Base-by-base conservation (phyloP, 495 filamentous ascomycete genomes). In the Coniosporium apollinis region DNA sequence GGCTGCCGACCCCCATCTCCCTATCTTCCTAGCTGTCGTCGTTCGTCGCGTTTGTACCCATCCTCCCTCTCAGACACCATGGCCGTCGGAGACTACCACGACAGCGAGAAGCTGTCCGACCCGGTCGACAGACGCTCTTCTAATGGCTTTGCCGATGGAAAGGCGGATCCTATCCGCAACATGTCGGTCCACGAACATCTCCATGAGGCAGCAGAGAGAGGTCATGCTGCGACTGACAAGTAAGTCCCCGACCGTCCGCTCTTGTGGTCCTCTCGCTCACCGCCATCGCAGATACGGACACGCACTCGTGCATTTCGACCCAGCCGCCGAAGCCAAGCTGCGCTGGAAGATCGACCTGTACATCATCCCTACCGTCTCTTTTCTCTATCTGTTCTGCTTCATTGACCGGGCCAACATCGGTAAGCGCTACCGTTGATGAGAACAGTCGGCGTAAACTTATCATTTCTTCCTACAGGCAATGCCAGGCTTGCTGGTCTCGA, bases 171-270 rank as follows among this genome's bases (percentile, higher is more conserved):
- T 13, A 13, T 13, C 24, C 24, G 24, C 24, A 26, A 13, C 8
- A 13, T 8, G 13, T 26, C 24, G 24, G 24, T 26, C 24, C 9
- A 32, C n/a, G 42, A 50, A 44, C 51, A 41, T 21, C 50, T 58
- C 17, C 62, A 65, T 41, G 54, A 59, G 35, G 63, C 59, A 15
- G 72, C 70, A n/a, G 72, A 67, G 44, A 55, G 61, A 13, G 73
- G 74, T 15, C 61, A 69, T 35, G 59, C 55, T 1, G 74, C 71
- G 3, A 77, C 74, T 0, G 74, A 82, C 41, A 59, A 63, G 65
- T 73, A 48, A 54, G 64, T 31, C 9, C 19, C n/a, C 28, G n/a
- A 41, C 16, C 22, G 11, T 19, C 5, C 28, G 31, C 28, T 21
- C 17, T 33, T 24, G 28, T 19, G 19, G 8, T 33, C 31, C 22